Conservation (phyloP, 148 eudicot species). For the Camellia lanceoleosa region DNA sequence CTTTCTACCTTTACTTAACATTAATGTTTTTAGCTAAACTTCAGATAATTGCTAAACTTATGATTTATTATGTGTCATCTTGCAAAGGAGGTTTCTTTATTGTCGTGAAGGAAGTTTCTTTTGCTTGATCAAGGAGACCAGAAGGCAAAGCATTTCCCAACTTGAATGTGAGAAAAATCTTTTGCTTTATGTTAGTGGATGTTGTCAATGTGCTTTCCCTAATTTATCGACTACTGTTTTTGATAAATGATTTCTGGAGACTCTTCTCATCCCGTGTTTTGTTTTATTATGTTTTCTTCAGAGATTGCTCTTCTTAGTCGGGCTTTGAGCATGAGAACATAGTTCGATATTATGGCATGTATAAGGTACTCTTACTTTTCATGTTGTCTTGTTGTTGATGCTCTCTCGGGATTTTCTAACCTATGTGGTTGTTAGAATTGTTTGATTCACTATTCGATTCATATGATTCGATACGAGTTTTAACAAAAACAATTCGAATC, state of each 20-base stretch:
- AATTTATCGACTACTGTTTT: background rate
- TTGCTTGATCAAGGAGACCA: slow-evolving; percentile 70
- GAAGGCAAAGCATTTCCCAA: slow-evolving; percentile 57
- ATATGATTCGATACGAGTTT: no score
- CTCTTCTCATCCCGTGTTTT: background rate
- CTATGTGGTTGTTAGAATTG: no score
- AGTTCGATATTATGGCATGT: slow-evolving; percentile 67
- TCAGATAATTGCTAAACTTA: background rate
- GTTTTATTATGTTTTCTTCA: slow-evolving; percentile 19
- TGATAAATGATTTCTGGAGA: background rate
- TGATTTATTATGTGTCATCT: slow-evolving; percentile 8
- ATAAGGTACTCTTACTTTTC: slow-evolving; percentile 33
- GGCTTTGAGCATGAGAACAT: slow-evolving; percentile 86
- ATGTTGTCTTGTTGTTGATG: background rate
- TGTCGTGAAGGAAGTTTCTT: slow-evolving; percentile 88
- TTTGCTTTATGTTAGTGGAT: background rate
- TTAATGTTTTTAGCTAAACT: background rate
- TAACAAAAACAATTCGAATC: no score
- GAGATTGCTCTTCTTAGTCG: slow-evolving; percentile 76
- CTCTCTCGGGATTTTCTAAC: no score
- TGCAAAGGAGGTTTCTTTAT: slow-evolving; percentile 73
- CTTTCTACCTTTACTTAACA: background rate
- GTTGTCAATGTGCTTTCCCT: background rate
- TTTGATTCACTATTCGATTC: no score
- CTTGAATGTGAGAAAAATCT: slow-evolving; percentile 53